Percentiles rank a stretch among this genome's conserved stretches.
These are phyloP conservation scores for Blastocystis sp. DNA, from an alignment of 352 stramenopile species.

Conservation along the genomic window DNA sequence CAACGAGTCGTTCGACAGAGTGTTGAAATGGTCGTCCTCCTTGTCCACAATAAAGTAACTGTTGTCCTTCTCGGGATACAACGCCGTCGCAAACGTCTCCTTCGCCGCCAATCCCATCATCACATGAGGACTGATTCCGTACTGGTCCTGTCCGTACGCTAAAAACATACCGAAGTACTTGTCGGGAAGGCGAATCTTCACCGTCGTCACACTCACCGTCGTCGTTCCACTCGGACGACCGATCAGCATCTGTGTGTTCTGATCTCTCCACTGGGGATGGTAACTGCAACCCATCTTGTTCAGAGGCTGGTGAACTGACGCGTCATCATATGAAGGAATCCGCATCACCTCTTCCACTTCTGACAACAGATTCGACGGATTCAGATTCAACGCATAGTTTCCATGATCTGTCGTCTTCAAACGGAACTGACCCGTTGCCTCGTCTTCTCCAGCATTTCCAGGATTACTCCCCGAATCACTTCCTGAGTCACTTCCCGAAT, in stretches of 20 bases:
- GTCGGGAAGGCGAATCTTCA: slow-evolving; percentile 47
- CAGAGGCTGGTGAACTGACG: neutral
- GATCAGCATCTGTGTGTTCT: slow-evolving; percentile 54
- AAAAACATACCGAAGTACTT: slow-evolving; percentile 55
- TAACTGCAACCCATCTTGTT: slow-evolving; percentile 36
- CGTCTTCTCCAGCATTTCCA: neutral
- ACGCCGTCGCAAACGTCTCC: slow-evolving; percentile 25
- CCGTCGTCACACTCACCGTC: slow-evolving; percentile 18
- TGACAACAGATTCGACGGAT: neutral
- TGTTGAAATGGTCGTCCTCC: slow-evolving; percentile 34
- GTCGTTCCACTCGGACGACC: neutral
- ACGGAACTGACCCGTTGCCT: neutral
- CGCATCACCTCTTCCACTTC: neutral
- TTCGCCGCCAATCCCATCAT: slow-evolving; percentile 44
- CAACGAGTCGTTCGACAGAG: slow-evolving; percentile 25
- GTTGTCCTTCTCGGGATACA: slow-evolving; percentile 35
- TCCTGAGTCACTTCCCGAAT: neutral
- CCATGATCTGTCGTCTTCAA: slow-evolving; percentile 3
- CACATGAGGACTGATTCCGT: neutral
- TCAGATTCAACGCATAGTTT: slow-evolving; percentile 27
- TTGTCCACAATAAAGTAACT: slow-evolving; percentile 52
- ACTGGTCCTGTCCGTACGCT: slow-evolving; percentile 33
- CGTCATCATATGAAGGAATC: slow-evolving; percentile 5
- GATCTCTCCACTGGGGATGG: slow-evolving; percentile 28
- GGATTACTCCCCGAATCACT: neutral